phyloP scores from a whole-genome alignment of 306 rosid species.

The Fragaria ananassa region DNA sequence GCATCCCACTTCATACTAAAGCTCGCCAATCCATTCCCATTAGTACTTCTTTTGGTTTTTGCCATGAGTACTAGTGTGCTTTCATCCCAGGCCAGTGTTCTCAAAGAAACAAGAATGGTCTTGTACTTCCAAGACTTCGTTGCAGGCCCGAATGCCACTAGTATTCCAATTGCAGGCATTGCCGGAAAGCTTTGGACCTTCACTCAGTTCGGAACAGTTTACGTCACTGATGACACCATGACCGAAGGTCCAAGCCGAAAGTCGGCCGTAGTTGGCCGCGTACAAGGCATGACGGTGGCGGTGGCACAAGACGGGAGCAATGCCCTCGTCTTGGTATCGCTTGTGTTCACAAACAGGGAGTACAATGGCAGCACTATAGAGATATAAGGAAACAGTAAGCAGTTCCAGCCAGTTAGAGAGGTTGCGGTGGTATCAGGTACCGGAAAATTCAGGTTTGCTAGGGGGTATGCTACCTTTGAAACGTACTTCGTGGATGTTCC shows the following conservation, averaged over 20 bases:
- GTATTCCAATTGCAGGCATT: not conserved
- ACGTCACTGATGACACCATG: not conserved
- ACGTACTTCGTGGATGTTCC: not conserved
- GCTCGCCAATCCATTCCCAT: too few relatives aligned
- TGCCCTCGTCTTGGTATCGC: not conserved
- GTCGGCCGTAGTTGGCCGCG: not conserved
- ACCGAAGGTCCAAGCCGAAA: not conserved
- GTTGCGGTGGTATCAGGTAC: not conserved
- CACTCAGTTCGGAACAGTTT: not conserved
- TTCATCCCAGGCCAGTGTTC: not conserved
- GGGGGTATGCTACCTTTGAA: not conserved
- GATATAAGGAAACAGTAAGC: slow-evolving; percentile 26
- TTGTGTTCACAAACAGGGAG: slow-evolving; percentile 20
- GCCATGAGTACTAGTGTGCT: not conserved
- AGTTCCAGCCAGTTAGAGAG: not conserved
- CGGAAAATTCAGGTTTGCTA: not conserved
- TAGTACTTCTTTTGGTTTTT: not conserved
- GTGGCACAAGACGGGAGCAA: not conserved
- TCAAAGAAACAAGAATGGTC: not conserved
- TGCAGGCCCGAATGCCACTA: not conserved
- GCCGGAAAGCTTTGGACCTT: not conserved
- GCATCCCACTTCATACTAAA: not conserved
- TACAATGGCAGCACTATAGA: slow-evolving; percentile 22
- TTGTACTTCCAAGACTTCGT: not conserved
- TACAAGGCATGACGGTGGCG: not conserved